Percentiles rank a stretch among this genome's conserved stretches.
phyloP scores from a whole-genome alignment of 805 yeast genomes.

The Cyberlindnera misumaiensis region DNA sequence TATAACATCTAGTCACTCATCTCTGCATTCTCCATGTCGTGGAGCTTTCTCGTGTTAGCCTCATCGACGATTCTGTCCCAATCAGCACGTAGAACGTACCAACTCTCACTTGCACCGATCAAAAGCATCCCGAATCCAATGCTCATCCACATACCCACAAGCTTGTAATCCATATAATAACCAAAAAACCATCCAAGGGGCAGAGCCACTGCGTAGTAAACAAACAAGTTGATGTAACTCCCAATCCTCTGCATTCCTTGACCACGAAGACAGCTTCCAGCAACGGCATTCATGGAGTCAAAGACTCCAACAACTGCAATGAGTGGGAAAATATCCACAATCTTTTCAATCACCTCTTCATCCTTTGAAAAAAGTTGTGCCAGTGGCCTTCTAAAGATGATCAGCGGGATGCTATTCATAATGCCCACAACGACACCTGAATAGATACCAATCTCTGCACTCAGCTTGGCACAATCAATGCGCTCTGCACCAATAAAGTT shows the following conservation, averaged over 20 bases:
- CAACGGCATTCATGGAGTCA: constrained; percentile 60
- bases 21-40: constrained; percentile 10
- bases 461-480: constrained; percentile 38
- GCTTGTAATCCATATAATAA: constrained; percentile 35
- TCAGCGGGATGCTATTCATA: constrained; percentile 43
- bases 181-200: constrained; percentile 57
- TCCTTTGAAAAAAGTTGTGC: constrained; percentile 59
- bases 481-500: constrained; percentile 59
- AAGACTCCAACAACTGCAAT: constrained; percentile 63
- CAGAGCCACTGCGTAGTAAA: constrained; percentile 69
- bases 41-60: constrained; percentile 34
- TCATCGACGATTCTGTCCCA: constrained; percentile 42
- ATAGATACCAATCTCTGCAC: constrained; percentile 36
- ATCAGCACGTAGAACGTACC: constrained; percentile 38
- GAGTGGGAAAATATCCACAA: constrained; percentile 47
- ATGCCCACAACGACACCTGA: constrained; percentile 40
- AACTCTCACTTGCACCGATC: constrained; percentile 38
- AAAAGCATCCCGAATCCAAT: constrained; percentile 46
- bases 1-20: constrained; percentile 2
- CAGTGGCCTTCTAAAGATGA: constrained; percentile 40
- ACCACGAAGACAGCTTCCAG: constrained; percentile 78
- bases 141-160: constrained; percentile 66
- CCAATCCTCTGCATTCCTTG: constrained; percentile 83
- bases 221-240: constrained; percentile 56
- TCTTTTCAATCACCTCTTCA: constrained; percentile 44